phyloP scores from a whole-genome alignment of 164 flowering plant species.

The Euptelea pleiosperma region DNA sequence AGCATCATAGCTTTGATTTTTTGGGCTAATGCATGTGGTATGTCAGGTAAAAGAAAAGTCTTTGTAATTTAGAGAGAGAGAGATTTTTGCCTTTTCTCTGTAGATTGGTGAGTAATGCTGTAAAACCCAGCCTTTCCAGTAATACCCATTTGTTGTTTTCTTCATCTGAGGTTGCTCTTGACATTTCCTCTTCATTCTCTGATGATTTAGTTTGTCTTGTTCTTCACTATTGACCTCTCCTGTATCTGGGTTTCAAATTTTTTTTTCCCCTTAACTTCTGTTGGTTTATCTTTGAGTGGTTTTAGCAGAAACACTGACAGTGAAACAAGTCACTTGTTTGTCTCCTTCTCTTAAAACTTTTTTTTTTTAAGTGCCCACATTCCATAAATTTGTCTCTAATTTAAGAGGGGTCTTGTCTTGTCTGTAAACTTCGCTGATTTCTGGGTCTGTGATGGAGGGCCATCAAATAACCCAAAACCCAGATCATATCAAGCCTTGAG shows the following conservation, averaged over 20 bases:
- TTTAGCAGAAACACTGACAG: conserved; percentile 9
- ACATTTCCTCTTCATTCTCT: neutral
- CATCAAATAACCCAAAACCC: conserved; percentile 1
- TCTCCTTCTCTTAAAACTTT: conserved; percentile 1
- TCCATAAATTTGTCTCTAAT: conserved; percentile 15
- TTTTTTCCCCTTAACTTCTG: no score
- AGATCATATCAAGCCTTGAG: conserved; percentile 5
- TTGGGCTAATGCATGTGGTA: conserved; percentile 10
- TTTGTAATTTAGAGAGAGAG: conserved; percentile 7
- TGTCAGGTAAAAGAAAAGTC: conserved; percentile 20
- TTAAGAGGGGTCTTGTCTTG: conserved; percentile 8
- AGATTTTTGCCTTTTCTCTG: neutral
- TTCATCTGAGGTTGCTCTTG: neutral
- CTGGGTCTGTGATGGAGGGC: conserved; percentile 11
- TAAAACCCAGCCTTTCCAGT: conserved; percentile 7
- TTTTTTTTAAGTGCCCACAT: conserved; percentile 16
- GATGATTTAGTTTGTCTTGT: neutral
- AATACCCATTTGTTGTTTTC: neutral
- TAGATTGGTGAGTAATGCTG: conserved; percentile 3
- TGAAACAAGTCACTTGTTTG: conserved; percentile 9
- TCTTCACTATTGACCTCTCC: neutral
- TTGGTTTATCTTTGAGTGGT: conserved; percentile 4
- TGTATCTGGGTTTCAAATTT: conserved; percentile 4
- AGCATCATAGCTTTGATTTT: conserved; percentile 6
- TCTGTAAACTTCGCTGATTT: conserved; percentile 5